Base-by-base conservation (phyloP, 78 protist species). In the Pigoraptor vietnamica region DNA sequence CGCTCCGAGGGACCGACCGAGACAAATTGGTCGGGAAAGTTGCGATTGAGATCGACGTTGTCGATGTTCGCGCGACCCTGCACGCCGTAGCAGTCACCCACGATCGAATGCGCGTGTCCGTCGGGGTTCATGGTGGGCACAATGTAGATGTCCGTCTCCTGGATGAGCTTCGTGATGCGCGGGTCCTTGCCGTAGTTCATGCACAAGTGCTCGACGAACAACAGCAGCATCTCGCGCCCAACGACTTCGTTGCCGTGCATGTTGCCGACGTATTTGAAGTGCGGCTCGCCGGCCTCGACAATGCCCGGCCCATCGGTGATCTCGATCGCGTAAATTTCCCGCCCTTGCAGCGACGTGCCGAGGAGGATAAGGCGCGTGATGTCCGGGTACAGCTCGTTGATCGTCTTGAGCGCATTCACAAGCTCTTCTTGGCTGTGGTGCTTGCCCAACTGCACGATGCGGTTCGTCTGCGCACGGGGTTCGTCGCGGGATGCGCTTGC, bases 181-280 rank as follows among this genome's bases (percentile, higher is more conserved):
- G 10, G 37, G 39, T 94, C 88, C n/a, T 19, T 37, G 14, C 33
- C 67, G 36, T 79, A 56, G 90, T 92, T 90, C 23, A 89, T 81
- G 88, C 88, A 82, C 38, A 91, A 29, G 40, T 91, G 23, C 32
- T 91, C 36, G 35, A 86, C 81, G 40, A 55, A 37, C 39, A 21
- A 0, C 32, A 92, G 25, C 35, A 96, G 37, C 79, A 95, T 67
- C 87, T 94, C 93, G 39, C 96, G 89, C 24, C 96, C 95, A 33
- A 94, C 93, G 0, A 91, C 91, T 79, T 96, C 98, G 90, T 96
- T 96, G 37, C 98, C 98, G 93, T 96, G 98, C 96, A 96, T 96
- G 93, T 96, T 96, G 83, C 92, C 94, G 24, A 93, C 90, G 10
- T 81, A 90, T 48, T 93, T 93, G 84, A 93, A 32, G 23, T 37